Evolutionary conservation across 1,284 basidiomycete species (phyloP), one percentile per base, ranked within the genome.

Genomic region (Tylopilus sp.): DNA sequence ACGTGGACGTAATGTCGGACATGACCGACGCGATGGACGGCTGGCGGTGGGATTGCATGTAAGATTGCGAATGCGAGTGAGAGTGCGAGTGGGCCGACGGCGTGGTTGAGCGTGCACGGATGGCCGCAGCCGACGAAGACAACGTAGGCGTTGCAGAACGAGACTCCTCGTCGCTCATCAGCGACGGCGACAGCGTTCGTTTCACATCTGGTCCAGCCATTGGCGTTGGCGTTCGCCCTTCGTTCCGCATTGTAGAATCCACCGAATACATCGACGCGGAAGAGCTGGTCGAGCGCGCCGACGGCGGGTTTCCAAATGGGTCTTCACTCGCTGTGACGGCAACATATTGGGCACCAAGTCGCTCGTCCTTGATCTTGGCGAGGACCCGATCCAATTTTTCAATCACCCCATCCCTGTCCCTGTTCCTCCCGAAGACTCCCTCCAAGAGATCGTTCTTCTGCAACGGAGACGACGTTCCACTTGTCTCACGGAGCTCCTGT

Each of bases 371-470:
- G 59, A 86, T 82, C 68, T 88, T 90, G 64, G 78, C 80, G 40
- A 94, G 74, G 4, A 94, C 86, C 3, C 90, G 77, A 47, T 89
- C 84, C 16, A 94, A 47, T 58, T 86, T 88, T 49, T 90, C 85
- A 28, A 81, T 82, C 10, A 87, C 69, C 1, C 76, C 78, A 37
- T 83, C 82, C 54, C 73, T 75, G 45, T 83, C 82, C 54, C 71
- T 76, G 49, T 68, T 64, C 40, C 75, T 74, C 30, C 74, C 72
- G 28, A 91, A 71, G 2, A 84, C 81, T 11, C 79, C 78, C 56
- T 84, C 83, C 26, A 92, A 68, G 6, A 89, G 70, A 63, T 92
- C 88, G 31, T 74, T 73, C 56, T 75, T 72, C 34, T 71, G 66
- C 18, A 26, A n/a, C 1, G 50, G 60, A 0, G 60, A 48, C 16